Percentiles rank a stretch among this genome's conserved stretches.
Conservation (phyloP, 2,329 filamentous ascomycete species). For the Rhynchosporium graminicola region DNA sequence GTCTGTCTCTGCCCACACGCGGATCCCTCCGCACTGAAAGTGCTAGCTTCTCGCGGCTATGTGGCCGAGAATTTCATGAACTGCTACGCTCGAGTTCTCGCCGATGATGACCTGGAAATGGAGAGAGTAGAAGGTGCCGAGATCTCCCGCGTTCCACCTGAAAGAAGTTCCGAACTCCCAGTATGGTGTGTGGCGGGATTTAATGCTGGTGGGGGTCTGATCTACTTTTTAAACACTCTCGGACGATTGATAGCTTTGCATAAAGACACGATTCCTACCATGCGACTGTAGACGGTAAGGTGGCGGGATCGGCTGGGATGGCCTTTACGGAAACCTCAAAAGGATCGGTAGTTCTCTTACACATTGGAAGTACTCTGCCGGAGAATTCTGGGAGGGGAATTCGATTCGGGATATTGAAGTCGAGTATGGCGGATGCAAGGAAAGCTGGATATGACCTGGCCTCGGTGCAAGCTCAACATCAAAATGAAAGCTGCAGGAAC, state of each 20-base stretch:
- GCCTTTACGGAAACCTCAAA: conserved; percentile 12
- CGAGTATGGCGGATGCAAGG: conserved; percentile 16
- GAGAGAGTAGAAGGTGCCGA: not conserved
- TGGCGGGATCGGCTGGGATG: conserved; percentile 12
- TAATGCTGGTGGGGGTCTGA: conserved; percentile 6
- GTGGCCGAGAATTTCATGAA: conserved; percentile 9
- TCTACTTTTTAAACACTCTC: conserved; percentile 10
- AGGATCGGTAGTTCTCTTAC: conserved; percentile 16
- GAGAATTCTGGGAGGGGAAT: conserved; percentile 14
- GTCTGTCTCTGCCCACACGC: conserved; percentile 9
- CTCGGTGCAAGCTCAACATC: conserved; percentile 5
- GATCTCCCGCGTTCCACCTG: not conserved
- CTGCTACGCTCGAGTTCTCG: conserved; percentile 7
- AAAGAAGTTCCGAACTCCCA: not conserved
- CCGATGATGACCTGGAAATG: conserved; percentile 2
- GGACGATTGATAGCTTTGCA: conserved; percentile 1
- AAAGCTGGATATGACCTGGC: conserved; percentile 17
- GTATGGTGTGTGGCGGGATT: conserved; percentile 2
- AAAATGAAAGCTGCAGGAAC: conserved; percentile 16
- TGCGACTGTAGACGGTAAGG: conserved; percentile 16
- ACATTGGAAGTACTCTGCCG: conserved; percentile 18
- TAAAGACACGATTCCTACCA: conserved; percentile 13
- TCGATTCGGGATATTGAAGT: conserved; percentile 9
- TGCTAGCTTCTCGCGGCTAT: conserved; percentile 14
- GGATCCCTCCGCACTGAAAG: conserved; percentile 1